Conservation (phyloP, 2,329 filamentous ascomycete species). For the Aureobasidium sp. region DNA sequence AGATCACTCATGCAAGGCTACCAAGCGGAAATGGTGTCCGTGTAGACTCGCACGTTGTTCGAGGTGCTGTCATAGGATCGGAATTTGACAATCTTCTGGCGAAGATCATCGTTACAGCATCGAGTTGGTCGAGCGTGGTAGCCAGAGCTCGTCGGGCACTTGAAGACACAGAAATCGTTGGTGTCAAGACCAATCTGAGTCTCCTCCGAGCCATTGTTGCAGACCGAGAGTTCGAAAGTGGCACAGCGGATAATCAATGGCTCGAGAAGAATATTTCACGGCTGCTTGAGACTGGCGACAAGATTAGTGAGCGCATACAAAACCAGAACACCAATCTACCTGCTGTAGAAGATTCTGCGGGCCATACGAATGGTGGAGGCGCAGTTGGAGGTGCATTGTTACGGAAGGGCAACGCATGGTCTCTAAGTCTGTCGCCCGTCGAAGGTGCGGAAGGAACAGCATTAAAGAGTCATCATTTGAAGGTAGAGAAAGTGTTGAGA, state of each 20-base stretch:
- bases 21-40: slow-evolving; percentile 53
- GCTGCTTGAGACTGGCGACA: slow-evolving; percentile 28
- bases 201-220: slow-evolving; percentile 49
- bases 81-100: slow-evolving; percentile 55
- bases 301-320: background rate
- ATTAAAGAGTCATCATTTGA: slow-evolving; percentile 43
- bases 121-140: slow-evolving; percentile 46
- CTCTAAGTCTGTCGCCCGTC: slow-evolving; percentile 38
- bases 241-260: slow-evolving; percentile 51
- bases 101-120: slow-evolving; percentile 52
- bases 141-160: slow-evolving; percentile 50
- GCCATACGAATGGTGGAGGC: background rate
- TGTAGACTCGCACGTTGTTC: slow-evolving; percentile 50
- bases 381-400: slow-evolving; percentile 33
- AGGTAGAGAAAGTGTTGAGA: slow-evolving; percentile 47
- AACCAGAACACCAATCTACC: background rate
- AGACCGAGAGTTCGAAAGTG: slow-evolving; percentile 43
- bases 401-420: slow-evolving; percentile 54
- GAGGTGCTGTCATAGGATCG: slow-evolving; percentile 41
- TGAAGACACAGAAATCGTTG: slow-evolving; percentile 48
- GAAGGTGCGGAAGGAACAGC: background rate
- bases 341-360: background rate
- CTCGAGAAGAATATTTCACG: slow-evolving; percentile 43
- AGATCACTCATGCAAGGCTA: slow-evolving; percentile 48
- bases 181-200: slow-evolving; percentile 53